Base-by-base conservation (phyloP, 257 asterid species). In the Penstemon newberryi region DNA sequence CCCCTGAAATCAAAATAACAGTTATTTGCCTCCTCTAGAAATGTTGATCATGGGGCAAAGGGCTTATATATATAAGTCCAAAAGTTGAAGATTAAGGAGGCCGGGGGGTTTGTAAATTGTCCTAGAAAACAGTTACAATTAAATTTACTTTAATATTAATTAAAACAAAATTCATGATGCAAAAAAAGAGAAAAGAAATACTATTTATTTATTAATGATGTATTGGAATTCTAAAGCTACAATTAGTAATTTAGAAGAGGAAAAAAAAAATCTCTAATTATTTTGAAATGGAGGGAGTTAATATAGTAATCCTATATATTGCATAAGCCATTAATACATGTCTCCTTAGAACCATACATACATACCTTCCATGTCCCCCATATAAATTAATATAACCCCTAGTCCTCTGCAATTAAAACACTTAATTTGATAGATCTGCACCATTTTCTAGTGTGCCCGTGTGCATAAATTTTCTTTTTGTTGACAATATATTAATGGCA, bases 291-390 rank as follows among this genome's bases (percentile, higher is more conserved):
- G 18, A 15, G 18, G 18, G 18, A 15, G 18, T 15, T 15, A 15
- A 15, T 15, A 15, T n/a, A n/a, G n/a, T n/a, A n/a, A n/a, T n/a
- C n/a, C n/a, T n/a, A n/a, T n/a, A n/a, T 63, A 63, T 79, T 76
- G 72, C 96, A 85, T 59, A 88, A 88, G 89, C 84, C 88, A 88
- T 85, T 73, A 81, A 67, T 51, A 72, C 66, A 53, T 91, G 97
- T 91, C 79, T 86, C 91, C 89, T 75, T 65, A 1, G 69, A 87
- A 87, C 86, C 93, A 70, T 78, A 73, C 97, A 89, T 15, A 54
- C 46, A 78, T 56, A 66, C 84, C 83, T 77, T 77, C 83, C 84
- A 68, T 87, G 93, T 82, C 85, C 74, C 92, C 87, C 60, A 44
- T 63, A 45, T 56, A 63, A 8, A 46, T 43, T 44, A 37, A 63